Evolutionary conservation across 2,329 filamentous ascomycete genomes (phyloP).

Genomic region (Xylaria sp.): DNA sequence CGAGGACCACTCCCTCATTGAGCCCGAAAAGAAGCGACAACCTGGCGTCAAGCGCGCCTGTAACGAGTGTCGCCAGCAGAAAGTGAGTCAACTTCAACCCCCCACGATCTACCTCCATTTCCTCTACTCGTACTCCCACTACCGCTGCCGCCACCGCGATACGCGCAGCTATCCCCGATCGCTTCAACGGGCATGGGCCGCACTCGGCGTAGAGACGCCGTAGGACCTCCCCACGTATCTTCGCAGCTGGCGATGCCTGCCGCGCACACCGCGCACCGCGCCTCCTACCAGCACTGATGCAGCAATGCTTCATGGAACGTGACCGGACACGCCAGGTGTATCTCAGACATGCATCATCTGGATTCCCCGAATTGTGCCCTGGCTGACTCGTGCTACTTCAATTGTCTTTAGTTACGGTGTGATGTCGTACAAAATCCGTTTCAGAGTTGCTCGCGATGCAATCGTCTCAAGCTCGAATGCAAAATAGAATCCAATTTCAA

Average conservation of each 20-base stretch:
- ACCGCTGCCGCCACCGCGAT: not conserved
- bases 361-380: slow-evolving; percentile 13
- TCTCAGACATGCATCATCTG: slow-evolving; percentile 29
- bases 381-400: slow-evolving; percentile 26
- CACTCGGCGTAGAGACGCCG: not conserved
- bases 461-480: slow-evolving; percentile 79
- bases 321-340: slow-evolving; percentile 2
- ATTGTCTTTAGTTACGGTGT: slow-evolving; percentile 63
- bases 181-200: not conserved
- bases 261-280: too few relatives aligned
- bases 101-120: not conserved
- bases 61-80: slow-evolving; percentile 85
- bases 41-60: slow-evolving; percentile 79
- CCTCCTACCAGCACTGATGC: not conserved
- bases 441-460: slow-evolving; percentile 76
- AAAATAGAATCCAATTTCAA: slow-evolving; percentile 90
- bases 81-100: slow-evolving; percentile 60
- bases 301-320: not conserved
- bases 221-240: not conserved
- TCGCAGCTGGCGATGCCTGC: not conserved
- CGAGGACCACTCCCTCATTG: slow-evolving; percentile 61
- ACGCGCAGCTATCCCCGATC: not conserved
- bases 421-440: slow-evolving; percentile 84
- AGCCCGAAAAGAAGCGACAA: slow-evolving; percentile 66
- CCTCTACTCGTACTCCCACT: not conserved